A percentile compares a stretch with the other conserved stretches of the same genome.
Conservation (phyloP, 2,329 filamentous ascomycete species). For the Sarocladium oryzae region DNA sequence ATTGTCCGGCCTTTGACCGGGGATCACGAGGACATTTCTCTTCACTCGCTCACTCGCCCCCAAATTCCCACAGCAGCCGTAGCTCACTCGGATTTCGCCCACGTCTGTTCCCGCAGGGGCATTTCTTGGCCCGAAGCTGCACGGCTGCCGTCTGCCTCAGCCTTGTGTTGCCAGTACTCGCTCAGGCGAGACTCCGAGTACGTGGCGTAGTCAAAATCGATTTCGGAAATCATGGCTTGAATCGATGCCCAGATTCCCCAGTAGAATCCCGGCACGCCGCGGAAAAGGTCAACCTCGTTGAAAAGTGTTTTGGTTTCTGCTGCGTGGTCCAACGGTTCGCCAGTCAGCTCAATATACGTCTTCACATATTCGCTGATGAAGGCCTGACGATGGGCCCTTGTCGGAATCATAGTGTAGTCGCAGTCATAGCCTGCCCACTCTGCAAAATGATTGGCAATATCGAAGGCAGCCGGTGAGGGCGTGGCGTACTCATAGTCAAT, state of each 20-base stretch:
- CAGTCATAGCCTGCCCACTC: conserved; percentile 98
- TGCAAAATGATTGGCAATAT: conserved; percentile 95
- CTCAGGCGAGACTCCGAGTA: conserved; percentile 83
- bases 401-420: conserved; percentile 79
- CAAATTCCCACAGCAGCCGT: background rate
- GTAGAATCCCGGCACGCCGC: conserved; percentile 82
- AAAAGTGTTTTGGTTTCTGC: conserved; percentile 63
- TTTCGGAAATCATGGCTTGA: conserved; percentile 87
- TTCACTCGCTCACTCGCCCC: too few species aligned
- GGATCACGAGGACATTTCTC: too few species aligned
- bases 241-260: conserved; percentile 96
- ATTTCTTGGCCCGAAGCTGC: conserved; percentile 46
- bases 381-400: conserved; percentile 63
- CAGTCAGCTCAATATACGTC: conserved; percentile 57
- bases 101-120: conserved; percentile 71
- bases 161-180: conserved; percentile 92
- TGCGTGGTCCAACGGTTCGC: conserved; percentile 42
- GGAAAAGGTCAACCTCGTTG: conserved; percentile 77
- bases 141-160: conserved; percentile 60
- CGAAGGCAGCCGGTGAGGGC: conserved; percentile 89
- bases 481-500: conserved; percentile 99
- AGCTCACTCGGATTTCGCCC: conserved; percentile 44
- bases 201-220: conserved; percentile 91
- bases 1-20: background rate
- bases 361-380: conserved; percentile 81